These are phyloP conservation scores for Gossypium thurberi DNA, from an alignment of 345 rosid genomes.

Conservation along the genomic window DNA sequence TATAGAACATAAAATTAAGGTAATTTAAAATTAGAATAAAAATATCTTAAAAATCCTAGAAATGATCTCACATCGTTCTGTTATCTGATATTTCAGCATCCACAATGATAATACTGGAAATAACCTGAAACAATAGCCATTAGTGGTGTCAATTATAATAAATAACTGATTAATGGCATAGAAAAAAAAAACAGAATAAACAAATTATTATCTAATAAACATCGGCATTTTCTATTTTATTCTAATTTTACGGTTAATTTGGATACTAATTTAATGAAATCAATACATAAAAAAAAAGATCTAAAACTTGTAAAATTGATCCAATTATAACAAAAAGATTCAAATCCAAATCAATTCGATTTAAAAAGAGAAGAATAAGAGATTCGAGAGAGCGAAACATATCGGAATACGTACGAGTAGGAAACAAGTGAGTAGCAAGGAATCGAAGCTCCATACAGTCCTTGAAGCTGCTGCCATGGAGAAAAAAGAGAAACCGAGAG, in stretches of 20 bases:
- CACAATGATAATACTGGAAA: conserved; percentile 25
- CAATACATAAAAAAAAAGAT: background rate
- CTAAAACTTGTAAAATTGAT: background rate
- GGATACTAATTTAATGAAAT: background rate
- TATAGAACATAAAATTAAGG: conserved; percentile 4
- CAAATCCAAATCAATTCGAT: background rate
- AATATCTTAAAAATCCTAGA: background rate
- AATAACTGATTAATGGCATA: background rate
- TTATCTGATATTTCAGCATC: conserved; percentile 30
- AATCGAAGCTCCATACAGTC: conserved; percentile 14
- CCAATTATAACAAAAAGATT: background rate
- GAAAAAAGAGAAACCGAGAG: background rate
- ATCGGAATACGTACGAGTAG: conserved; percentile 20
- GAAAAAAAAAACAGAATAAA: background rate
- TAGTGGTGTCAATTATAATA: background rate
- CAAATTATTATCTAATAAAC: background rate
- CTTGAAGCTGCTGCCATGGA: conserved; percentile 30
- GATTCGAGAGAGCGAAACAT: background rate
- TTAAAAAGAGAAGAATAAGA: background rate
- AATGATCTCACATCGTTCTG: conserved; percentile 35
- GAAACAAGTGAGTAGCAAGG: conserved; percentile 20
- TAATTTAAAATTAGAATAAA: background rate
- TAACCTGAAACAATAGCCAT: conserved; percentile 32
- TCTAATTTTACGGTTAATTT: background rate
- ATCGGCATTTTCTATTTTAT: background rate